A percentile compares a stretch with the other conserved stretches of the same genome.
phyloP scores from a whole-genome alignment of 192 early-diverging fungal species.

The Thoreauomyces humboldtii region DNA sequence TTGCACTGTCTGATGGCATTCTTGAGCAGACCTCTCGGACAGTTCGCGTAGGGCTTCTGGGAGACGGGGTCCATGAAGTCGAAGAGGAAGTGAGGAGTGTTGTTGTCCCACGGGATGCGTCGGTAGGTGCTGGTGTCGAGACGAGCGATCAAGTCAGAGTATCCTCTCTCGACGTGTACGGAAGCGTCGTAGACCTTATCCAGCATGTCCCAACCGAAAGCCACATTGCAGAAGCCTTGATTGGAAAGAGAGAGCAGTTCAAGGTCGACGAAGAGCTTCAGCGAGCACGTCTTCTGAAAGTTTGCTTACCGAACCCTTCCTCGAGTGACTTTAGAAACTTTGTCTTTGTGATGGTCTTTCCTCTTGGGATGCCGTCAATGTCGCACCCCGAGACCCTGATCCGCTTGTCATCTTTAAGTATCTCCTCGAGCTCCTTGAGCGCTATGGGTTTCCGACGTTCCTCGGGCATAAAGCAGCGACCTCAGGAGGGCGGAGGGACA shows the following conservation, averaged over 20 bases:
- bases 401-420: constrained; percentile 5
- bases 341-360: constrained; percentile 64
- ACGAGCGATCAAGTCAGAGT: constrained; percentile 61
- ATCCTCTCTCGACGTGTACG: constrained; percentile 41
- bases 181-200: constrained; percentile 60
- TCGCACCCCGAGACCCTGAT: constrained; percentile 62
- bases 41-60: constrained; percentile 54
- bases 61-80: constrained; percentile 62
- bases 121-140: constrained; percentile 66
- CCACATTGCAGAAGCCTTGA: constrained; percentile 74
- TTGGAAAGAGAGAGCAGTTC: no score
- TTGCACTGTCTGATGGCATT: constrained; percentile 38
- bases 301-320: constrained; percentile 75
- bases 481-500: no score
- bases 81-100: constrained; percentile 70
- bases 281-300: no score
- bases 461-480: constrained; percentile 4
- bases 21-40: constrained; percentile 63
- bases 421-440: constrained; percentile 4
- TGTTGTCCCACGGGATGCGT: constrained; percentile 70
- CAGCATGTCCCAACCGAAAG: constrained; percentile 80
- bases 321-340: constrained; percentile 66
- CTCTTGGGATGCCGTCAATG: constrained; percentile 71
- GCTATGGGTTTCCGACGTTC: not conserved
- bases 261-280: no score